Evolutionary conservation across 192 early-diverging fungal genomes (phyloP).

Genomic region (Chytriomyces sp.): DNA sequence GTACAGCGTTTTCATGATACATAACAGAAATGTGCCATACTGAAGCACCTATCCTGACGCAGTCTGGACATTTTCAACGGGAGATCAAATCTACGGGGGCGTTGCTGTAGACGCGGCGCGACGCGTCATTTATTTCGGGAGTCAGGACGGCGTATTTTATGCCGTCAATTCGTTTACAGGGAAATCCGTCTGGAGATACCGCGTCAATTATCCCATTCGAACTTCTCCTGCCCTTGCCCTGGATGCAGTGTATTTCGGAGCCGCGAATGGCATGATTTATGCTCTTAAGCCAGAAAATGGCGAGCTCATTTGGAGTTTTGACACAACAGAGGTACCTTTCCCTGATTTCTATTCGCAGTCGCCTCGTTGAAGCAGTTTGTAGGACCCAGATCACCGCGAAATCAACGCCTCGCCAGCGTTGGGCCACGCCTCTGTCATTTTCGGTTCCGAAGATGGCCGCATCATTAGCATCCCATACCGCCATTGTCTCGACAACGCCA

Average conservation of each 20-base stretch:
- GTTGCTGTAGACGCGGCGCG: conserved; percentile 18
- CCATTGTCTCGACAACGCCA: conserved; percentile 8
- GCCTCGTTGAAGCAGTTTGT: neutral
- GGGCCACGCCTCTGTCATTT: conserved; percentile 18
- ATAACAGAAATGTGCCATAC: neutral
- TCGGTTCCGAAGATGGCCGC: conserved; percentile 26
- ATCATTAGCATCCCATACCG: conserved; percentile 27
- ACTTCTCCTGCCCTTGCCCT: conserved; percentile 24
- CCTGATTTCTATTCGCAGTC: neutral
- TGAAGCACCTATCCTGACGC: neutral
- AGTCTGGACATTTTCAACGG: conserved; percentile 27
- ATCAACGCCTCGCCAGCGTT: conserved; percentile 28
- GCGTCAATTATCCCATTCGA: conserved; percentile 28
- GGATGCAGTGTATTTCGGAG: conserved; percentile 24
- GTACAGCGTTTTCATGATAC: neutral
- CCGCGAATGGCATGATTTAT: conserved; percentile 29
- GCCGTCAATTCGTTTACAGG: conserved; percentile 15
- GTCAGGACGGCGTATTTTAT: conserved; percentile 27
- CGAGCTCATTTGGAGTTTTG: conserved; percentile 21
- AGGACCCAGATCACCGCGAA: conserved; percentile 30
- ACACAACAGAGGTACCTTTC: conserved; percentile 18
- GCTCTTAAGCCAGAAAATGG: conserved; percentile 18
- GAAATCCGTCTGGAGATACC: conserved; percentile 28
- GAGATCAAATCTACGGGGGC: conserved; percentile 21
- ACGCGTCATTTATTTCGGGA: conserved; percentile 19